These are phyloP conservation scores for Sutorius eximius DNA, from an alignment of 1,284 basidiomycete species.

Conservation along the genomic window DNA sequence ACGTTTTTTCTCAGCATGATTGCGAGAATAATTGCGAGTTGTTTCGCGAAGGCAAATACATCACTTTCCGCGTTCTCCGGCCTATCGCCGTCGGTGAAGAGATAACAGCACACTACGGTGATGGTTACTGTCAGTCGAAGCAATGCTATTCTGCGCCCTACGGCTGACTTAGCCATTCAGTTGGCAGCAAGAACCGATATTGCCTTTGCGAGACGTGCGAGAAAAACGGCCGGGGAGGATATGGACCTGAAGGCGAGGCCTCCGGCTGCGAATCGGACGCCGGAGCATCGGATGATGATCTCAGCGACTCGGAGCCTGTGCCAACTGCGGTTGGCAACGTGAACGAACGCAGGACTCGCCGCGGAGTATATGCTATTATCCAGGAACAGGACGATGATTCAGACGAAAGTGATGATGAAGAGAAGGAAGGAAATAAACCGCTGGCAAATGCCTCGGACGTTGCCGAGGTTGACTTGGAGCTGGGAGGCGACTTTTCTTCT, in stretches of 20 bases:
- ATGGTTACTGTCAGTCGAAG: slow-evolving; percentile 73
- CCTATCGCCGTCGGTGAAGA: slow-evolving; percentile 83
- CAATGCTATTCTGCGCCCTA: slow-evolving; percentile 3
- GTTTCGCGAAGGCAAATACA: slow-evolving; percentile 83
- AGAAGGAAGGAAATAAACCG: slow-evolving; percentile 46
- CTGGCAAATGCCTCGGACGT: slow-evolving; percentile 46
- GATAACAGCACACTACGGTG: slow-evolving; percentile 83
- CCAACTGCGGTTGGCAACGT: slow-evolving; percentile 46
- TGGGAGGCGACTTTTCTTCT: slow-evolving; percentile 42
- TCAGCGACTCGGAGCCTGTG: slow-evolving; percentile 38
- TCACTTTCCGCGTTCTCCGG: slow-evolving; percentile 84
- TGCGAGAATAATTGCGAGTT: slow-evolving; percentile 89
- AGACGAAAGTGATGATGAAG: slow-evolving; percentile 52
- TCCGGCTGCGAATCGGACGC: slow-evolving; percentile 46
- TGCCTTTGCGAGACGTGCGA: slow-evolving; percentile 93
- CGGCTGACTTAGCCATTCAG: slow-evolving; percentile 41
- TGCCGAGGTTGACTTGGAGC: slow-evolving; percentile 52
- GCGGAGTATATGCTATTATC: slow-evolving; percentile 72
- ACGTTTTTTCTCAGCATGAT: slow-evolving; percentile 64
- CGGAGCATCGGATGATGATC: slow-evolving; percentile 46
- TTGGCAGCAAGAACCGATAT: slow-evolving; percentile 82
- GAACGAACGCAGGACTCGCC: slow-evolving; percentile 73
- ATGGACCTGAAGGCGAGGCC: slow-evolving; percentile 58
- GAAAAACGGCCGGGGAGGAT: slow-evolving; percentile 71
- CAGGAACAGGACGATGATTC: slow-evolving; percentile 56